phyloP scores from a whole-genome alignment of 2,329 filamentous ascomycete genomes.

The Laburnicola sp. region DNA sequence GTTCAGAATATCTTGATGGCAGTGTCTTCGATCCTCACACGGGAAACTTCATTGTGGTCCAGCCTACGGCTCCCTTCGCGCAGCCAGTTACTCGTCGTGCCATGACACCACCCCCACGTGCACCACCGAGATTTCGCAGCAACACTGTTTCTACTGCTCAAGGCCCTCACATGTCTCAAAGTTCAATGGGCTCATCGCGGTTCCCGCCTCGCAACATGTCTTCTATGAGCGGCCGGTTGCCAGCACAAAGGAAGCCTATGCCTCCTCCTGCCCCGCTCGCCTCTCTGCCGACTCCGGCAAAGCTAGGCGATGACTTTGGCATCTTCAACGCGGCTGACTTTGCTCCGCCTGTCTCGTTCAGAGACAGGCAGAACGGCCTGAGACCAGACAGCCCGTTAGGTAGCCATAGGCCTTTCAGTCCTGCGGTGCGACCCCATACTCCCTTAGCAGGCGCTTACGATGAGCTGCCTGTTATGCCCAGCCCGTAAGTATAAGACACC shows the following conservation, averaged over 20 bases:
- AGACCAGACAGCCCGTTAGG: constrained; percentile 63
- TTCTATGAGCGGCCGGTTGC: constrained; percentile 45
- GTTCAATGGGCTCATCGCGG: constrained; percentile 52
- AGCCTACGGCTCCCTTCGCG: constrained; percentile 65
- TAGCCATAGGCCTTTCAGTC: constrained; percentile 68
- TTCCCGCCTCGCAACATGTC: constrained; percentile 46
- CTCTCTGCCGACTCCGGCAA: constrained; percentile 81
- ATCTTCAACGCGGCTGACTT: constrained; percentile 79
- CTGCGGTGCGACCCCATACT: constrained; percentile 71
- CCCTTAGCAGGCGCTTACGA: constrained; percentile 84
- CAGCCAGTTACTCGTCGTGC: constrained; percentile 84
- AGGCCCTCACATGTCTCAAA: constrained; percentile 51
- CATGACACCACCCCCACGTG: constrained; percentile 88
- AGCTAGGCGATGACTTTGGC: constrained; percentile 75
- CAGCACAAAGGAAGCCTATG: constrained; percentile 58
- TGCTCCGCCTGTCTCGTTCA: constrained; percentile 68
- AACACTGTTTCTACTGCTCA: constrained; percentile 33
- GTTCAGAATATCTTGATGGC: constrained; percentile 69
- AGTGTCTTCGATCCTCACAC: constrained; percentile 59
- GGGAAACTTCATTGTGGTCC: constrained; percentile 63
- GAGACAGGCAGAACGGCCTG: constrained; percentile 69
- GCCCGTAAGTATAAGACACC: constrained; percentile 69
- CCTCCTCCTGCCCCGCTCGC: constrained; percentile 75
- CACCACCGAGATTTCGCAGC: constrained; percentile 58
- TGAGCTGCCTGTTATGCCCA: constrained; percentile 81